Evolutionary conservation across 495 filamentous ascomycete species (phyloP), one percentile per base, ranked within the genome.

Genomic region (Chlorociboria aeruginascens): DNA sequence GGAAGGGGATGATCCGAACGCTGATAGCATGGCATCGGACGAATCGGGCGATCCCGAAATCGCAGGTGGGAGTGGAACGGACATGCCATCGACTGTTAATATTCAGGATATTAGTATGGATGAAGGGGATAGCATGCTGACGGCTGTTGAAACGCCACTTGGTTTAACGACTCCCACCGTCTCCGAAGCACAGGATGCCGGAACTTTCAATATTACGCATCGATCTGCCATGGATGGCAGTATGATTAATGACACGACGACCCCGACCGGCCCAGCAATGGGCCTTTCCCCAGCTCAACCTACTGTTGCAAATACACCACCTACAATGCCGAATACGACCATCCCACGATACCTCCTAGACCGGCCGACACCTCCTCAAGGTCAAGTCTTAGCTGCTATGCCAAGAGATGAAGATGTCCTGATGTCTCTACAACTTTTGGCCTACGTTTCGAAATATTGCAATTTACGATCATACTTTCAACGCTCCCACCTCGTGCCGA

Each of bases 371-470:
- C 72, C 76, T 20, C 67, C 77, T 0, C 74, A 75, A 53, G 77
- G 82, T 17, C 78, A 82, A 48, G 78, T 89, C 47, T 60, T 93
- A 32, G 84, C 86, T 28, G 81, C 86, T 17, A 93, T 95, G 81
- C 92, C 92, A 14, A 78, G 92, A 33, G 92, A 97, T 54, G 92
- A 98, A 59, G 92, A 98, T 59, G 92, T 98, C 12, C 68, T 98
- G 52, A 94, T 96, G 89, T 95, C 92, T 0, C 73, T 98, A n/a
- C 92, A 98, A 66, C 78, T 98, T 7, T 76, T 98, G 28, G 92
- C 92, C 3, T 98, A 98, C 59, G 89, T 98, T 48, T 95, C 89
- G 30, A 98, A 98, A 64, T 98, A 98, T 64, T 96, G 92, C 76
- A 89, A 94, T 56, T 76, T 98, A 32, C 78, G 92, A 11, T 79